Base-by-base conservation (phyloP, 2,329 filamentous ascomycete species). In the Diaporthe sp. region DNA sequence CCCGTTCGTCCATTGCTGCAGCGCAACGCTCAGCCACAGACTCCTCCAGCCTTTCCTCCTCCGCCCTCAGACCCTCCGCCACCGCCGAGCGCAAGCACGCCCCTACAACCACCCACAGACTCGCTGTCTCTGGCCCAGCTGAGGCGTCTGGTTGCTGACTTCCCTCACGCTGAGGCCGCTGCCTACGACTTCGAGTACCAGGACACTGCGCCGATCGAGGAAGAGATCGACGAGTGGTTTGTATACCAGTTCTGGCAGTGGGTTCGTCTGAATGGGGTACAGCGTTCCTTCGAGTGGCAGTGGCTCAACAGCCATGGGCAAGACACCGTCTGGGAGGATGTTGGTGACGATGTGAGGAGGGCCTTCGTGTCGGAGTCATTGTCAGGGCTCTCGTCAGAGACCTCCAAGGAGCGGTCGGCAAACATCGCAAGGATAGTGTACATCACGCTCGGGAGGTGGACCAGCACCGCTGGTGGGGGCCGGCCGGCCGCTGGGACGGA, bases 161-260 rank as follows among this genome's bases (percentile, higher is more conserved):
- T 94, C 78, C 93, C 93, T 22, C 91, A 90, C 76, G 81, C 88
- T 69, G 93, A 95, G 77, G 90, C 93, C 66, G 87, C 89, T 56
- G 91, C 92, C 15, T 99, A 99, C 86, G 95, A 97, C 75, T 99
- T 98, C 81, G 90, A 90, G 76, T 96, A 96, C 84, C 86, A 89
- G 35, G 94, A 96, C 82, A 89, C 90, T 72, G 92, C 92, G 30
- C 86, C 91, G 0, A 93, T 97, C 78, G 91, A 94, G 25, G 94
- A 97, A 77, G 97, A 99, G 86, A 88, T 99, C 63, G 95, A 98
- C 81, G 97, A 99, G 85, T 99, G 97, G 97, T 99, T 99, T 83
- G 92, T 93, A 70, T 98, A 98, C 84, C 93, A 94, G 78, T 92
- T 95, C 76, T 94, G 94, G 83, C 96, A 98, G 81, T 94, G 94